Conservation (phyloP, 2,329 filamentous ascomycete genomes). For the Paradendryphiella salina region DNA sequence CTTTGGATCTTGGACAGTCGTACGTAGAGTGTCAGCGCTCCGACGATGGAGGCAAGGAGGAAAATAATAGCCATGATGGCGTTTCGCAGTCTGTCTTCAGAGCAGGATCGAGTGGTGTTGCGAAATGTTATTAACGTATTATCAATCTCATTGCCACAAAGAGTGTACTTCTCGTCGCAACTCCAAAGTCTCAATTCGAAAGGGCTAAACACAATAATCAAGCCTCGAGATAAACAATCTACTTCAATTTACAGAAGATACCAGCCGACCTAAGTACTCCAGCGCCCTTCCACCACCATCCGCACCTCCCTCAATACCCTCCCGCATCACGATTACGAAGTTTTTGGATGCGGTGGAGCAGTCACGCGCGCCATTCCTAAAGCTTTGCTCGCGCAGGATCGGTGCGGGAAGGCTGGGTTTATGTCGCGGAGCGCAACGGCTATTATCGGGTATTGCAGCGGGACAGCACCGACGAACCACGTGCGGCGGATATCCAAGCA, state of each 20-base stretch:
- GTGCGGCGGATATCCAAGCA: slow-evolving; percentile 29
- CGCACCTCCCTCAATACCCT: slow-evolving; percentile 35
- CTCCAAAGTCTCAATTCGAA: background rate
- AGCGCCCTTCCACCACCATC: slow-evolving; percentile 31
- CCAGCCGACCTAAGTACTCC: slow-evolving; percentile 22
- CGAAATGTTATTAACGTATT: background rate
- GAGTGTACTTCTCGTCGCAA: background rate
- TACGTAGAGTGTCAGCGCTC: slow-evolving; percentile 34
- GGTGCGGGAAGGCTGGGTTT: slow-evolving; percentile 21
- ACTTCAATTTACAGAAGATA: background rate
- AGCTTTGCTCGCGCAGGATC: slow-evolving; percentile 4
- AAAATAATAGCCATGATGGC: slow-evolving; percentile 14
- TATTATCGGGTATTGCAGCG: slow-evolving; percentile 28
- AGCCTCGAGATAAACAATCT: background rate
- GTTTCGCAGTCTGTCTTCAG: background rate
- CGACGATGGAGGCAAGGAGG: slow-evolving; percentile 31
- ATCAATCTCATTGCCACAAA: slow-evolving; percentile 3
- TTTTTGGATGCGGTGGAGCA: slow-evolving; percentile 1
- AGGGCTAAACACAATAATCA: no score
- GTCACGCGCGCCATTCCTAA: slow-evolving; percentile 17
- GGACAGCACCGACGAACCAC: slow-evolving; percentile 1
- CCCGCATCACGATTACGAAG: slow-evolving; percentile 9
- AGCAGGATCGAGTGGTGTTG: background rate
- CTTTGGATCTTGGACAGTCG: background rate
- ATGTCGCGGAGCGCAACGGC: slow-evolving; percentile 29